Evolutionary conservation across 2,329 filamentous ascomycete species (phyloP), one percentile per base, ranked within the genome.

Genomic region (Pestalotiopsis sp.): DNA sequence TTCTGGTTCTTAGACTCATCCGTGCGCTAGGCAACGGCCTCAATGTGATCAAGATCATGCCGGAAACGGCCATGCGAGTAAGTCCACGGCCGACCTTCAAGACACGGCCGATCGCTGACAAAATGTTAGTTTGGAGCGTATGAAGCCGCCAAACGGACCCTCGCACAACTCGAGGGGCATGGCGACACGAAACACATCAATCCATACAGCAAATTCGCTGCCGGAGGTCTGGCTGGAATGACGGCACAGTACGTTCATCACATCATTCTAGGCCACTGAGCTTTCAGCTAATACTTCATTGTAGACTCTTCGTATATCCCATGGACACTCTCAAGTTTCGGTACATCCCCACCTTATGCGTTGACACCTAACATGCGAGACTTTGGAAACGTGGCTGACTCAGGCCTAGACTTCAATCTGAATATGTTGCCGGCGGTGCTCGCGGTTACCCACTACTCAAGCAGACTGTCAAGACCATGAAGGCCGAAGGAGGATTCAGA

Each of bases 31-130:
- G 96, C 49, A 99, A 99, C 77, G 96, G 96, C 3, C 85, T 99
- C 74, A 99, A 99, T 75, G 94, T 99, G 2, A 81, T 98, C 76
- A 99, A 99, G 81, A 96, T 99, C 70, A 97, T 98, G 94, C 96
- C 96, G 0, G 96, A 99, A 83, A 98, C 95, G 36, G 95, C 96
- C 31, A 97, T 99, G 78, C 97, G 98, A 75, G 83, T 85, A 77
- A 49, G 73, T 74, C 64, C 66, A 27, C 41, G 27, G 14, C 9
- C 40, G 25, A 59, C 23, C 40, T 60, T 31, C 14, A 23, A 7
- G 7, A 12, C 7, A 66, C 17, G 52, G 13, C 12, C 17, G 17
- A 52, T 9, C 20, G 23, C 56, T 59, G 27, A 59, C n/a, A 5
- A 25, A 13, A 41, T 52, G 58, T 7, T 66, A 85, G 81, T 99